A percentile compares a stretch with the other conserved stretches of the same genome.
Evolutionary conservation across 2,329 filamentous ascomycete species (phyloP).

Genomic region (Xylariaceae sp.): DNA sequence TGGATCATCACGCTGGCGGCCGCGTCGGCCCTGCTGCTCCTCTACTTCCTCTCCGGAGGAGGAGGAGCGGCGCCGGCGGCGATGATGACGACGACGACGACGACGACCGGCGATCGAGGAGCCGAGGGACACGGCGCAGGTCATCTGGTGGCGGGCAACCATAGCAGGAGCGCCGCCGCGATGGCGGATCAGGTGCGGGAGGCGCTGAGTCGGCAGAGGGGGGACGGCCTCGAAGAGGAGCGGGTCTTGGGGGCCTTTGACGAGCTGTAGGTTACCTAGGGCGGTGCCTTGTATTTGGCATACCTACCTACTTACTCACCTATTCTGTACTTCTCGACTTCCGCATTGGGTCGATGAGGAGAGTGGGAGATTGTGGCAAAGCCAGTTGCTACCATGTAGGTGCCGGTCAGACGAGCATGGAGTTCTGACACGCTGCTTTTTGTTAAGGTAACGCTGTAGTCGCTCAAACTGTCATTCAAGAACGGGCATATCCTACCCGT

Average conservation of each 20-base stretch:
- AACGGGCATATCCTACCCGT: too few species aligned
- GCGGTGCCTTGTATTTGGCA: too few species aligned
- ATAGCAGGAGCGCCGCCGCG: constrained; percentile 14
- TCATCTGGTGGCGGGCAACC: constrained; percentile 12
- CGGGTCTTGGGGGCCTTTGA: constrained; percentile 24
- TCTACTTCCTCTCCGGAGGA: constrained; percentile 33
- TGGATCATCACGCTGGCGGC: constrained; percentile 52
- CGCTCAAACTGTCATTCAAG: too few species aligned
- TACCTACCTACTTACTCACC: too few species aligned
- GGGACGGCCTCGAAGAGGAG: constrained; percentile 12
- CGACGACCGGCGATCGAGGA: constrained; percentile 7
- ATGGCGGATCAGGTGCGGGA: constrained; percentile 22
- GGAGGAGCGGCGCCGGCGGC: constrained; percentile 25
- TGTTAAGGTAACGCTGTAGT: too few species aligned
- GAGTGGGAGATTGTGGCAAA: too few species aligned
- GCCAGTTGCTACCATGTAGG: too few species aligned
- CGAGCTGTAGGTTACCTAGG: constrained; percentile 27
- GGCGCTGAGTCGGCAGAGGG: constrained; percentile 18
- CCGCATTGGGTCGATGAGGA: too few species aligned
- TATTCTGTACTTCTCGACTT: too few species aligned
- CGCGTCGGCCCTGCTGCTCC: constrained; percentile 38
- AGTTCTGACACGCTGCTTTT: too few species aligned
- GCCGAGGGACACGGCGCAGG: too few species aligned
- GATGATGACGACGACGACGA: constrained; percentile 7
- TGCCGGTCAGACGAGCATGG: too few species aligned